phyloP scores from a whole-genome alignment of 768 basidiomycete species.

The Pisolithus marmoratus region DNA sequence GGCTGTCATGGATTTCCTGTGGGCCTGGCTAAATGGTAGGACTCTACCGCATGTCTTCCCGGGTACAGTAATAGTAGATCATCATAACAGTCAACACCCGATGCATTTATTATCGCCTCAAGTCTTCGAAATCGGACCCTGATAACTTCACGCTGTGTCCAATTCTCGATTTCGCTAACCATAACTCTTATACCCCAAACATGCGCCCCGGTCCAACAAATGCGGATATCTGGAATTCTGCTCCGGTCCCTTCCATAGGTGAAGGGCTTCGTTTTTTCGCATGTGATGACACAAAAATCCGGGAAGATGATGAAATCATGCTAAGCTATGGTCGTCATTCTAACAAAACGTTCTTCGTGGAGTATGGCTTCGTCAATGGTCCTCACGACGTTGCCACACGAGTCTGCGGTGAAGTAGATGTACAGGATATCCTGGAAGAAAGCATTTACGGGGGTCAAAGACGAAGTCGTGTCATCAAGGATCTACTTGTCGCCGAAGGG shows the following conservation, averaged over 20 bases:
- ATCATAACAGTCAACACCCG: constrained; percentile 77
- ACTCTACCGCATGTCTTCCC: constrained; percentile 6
- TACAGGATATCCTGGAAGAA: constrained; percentile 48
- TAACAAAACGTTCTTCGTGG: constrained; percentile 72
- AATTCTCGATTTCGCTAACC: constrained; percentile 89
- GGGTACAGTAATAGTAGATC: neutral
- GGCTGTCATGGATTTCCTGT: constrained; percentile 48
- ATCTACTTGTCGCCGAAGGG: constrained; percentile 50
- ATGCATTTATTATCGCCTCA: constrained; percentile 70
- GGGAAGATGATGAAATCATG: constrained; percentile 58
- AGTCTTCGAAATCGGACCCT: constrained; percentile 41
- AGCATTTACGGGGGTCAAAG: constrained; percentile 41
- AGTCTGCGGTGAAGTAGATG: constrained; percentile 52
- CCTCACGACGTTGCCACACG: constrained; percentile 21
- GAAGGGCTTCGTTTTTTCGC: constrained; percentile 50
- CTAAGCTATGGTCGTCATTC: constrained; percentile 78
- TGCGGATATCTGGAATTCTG: constrained; percentile 32
- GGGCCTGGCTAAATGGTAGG: constrained; percentile 91
- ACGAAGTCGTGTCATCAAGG: constrained; percentile 43
- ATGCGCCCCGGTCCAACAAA: constrained; percentile 38
- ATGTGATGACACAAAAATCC: constrained; percentile 36
- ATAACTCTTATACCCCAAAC: constrained; percentile 39
- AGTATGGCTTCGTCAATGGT: constrained; percentile 80
- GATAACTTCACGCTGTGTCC: constrained; percentile 88
- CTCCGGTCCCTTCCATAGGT: constrained; percentile 30